Evolutionary conservation across 2,329 filamentous ascomycete species (phyloP).

Genomic region (Trichocomaceae sp.): DNA sequence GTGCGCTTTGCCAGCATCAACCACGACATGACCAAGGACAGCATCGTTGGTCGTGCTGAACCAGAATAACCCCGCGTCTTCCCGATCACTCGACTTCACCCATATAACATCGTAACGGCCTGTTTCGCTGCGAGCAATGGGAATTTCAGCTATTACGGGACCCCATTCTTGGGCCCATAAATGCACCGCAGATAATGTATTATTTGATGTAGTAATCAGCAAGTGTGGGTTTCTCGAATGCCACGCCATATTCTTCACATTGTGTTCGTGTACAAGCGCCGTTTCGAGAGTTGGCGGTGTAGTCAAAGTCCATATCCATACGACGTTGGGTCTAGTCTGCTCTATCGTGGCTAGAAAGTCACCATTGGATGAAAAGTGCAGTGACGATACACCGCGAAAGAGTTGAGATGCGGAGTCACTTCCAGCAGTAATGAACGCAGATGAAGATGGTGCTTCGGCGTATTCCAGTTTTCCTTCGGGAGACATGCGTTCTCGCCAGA

Average conservation of each 20-base stretch:
- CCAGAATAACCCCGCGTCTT: constrained; percentile 27
- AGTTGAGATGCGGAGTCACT: constrained; percentile 23
- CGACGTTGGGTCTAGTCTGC: constrained; percentile 36
- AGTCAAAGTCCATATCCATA: constrained; percentile 41
- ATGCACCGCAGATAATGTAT: constrained; percentile 26
- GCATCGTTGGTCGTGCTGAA: constrained; percentile 31
- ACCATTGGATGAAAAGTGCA: constrained; percentile 36
- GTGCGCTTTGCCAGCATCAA: constrained; percentile 17
- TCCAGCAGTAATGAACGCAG: constrained; percentile 26
- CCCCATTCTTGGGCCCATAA: constrained; percentile 27
- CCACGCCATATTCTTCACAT: constrained; percentile 37
- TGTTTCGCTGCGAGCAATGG: constrained; percentile 27
- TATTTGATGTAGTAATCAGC: constrained; percentile 34
- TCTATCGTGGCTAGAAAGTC: constrained; percentile 34
- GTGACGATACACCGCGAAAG: constrained; percentile 31
- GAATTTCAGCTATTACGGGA: constrained; percentile 27
- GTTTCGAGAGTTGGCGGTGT: constrained; percentile 24
- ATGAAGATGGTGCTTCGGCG: constrained; percentile 30
- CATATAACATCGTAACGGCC: constrained; percentile 32
- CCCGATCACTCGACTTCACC: constrained; percentile 18
- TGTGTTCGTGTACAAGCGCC: constrained; percentile 38
- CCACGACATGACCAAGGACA: constrained; percentile 27
- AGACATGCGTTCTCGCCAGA: constrained; percentile 30
- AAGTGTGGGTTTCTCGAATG: constrained; percentile 31
- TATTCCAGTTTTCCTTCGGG: constrained; percentile 27